Evolutionary conservation across 805 yeast genomes (phyloP).

Genomic region (Cyberlindnera misumaiensis): DNA sequence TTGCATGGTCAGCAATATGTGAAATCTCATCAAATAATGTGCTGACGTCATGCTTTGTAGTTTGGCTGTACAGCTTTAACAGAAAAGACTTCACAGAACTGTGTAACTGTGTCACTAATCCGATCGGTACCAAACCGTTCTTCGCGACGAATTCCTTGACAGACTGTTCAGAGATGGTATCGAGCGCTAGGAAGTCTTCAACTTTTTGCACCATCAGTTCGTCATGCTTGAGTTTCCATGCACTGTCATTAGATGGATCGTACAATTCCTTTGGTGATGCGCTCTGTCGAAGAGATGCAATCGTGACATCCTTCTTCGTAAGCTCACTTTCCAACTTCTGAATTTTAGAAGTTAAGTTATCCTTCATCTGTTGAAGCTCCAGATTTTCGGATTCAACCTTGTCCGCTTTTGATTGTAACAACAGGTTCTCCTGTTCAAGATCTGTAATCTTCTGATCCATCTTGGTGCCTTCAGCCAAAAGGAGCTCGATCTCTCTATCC

Average conservation of each 20-base stretch:
- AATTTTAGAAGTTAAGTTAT: slow-evolving; percentile 14
- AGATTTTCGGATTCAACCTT: slow-evolving; percentile 19
- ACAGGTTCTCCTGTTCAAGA: slow-evolving; percentile 26
- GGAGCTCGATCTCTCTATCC: slow-evolving; percentile 38
- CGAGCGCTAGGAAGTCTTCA: slow-evolving; percentile 20
- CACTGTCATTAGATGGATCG: slow-evolving; percentile 14
- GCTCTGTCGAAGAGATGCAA: slow-evolving; percentile 3
- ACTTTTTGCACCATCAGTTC: slow-evolving; percentile 26
- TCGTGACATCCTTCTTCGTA: slow-evolving; percentile 5
- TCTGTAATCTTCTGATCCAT: slow-evolving; percentile 39
- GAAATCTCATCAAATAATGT: slow-evolving; percentile 46
- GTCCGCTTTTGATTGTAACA: slow-evolving; percentile 22
- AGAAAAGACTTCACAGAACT: slow-evolving; percentile 42
- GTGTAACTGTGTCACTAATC: slow-evolving; percentile 39
- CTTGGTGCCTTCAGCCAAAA: slow-evolving; percentile 41
- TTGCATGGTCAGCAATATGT: slow-evolving; percentile 34
- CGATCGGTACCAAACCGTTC: slow-evolving; percentile 41
- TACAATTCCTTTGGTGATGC: not conserved
- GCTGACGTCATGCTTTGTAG: slow-evolving; percentile 14
- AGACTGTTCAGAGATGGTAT: slow-evolving; percentile 19
- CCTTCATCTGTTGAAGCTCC: slow-evolving; percentile 18
- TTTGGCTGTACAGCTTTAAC: slow-evolving; percentile 22
- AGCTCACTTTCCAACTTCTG: slow-evolving; percentile 16
- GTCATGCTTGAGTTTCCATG: slow-evolving; percentile 47
- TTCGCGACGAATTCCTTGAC: slow-evolving; percentile 26